Conservation (phyloP, 352 stramenopile genomes). For the Phytophthora hibernalis region DNA sequence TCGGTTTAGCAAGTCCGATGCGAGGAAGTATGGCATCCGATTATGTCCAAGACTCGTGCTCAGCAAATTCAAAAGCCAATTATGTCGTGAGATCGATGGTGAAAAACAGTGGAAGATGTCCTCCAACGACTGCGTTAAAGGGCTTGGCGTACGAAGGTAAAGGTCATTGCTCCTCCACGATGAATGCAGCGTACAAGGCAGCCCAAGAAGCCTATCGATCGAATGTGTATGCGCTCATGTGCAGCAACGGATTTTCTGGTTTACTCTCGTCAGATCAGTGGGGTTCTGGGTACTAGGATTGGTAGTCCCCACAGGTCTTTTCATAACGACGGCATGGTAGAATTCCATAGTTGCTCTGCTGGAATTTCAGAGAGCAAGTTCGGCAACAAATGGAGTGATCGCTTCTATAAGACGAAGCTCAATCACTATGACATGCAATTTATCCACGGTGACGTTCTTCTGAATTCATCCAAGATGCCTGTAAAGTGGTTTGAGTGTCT, state of each 20-base stretch:
- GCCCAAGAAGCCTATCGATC: slow-evolving; percentile 26
- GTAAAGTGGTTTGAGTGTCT: slow-evolving; percentile 66
- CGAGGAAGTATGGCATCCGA: slow-evolving; percentile 29
- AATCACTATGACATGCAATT: slow-evolving; percentile 59
- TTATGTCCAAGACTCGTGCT: slow-evolving; percentile 22
- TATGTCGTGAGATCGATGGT: slow-evolving; percentile 11
- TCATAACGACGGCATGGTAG: slow-evolving; percentile 36
- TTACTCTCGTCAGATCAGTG: slow-evolving; percentile 33
- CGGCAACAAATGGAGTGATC: slow-evolving; percentile 32
- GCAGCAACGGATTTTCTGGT: slow-evolving; percentile 34
- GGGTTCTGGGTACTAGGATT: slow-evolving; percentile 17
- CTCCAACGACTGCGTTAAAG: slow-evolving; percentile 17
- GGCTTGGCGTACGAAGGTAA: slow-evolving; percentile 37
- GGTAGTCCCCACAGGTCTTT: slow-evolving; percentile 28
- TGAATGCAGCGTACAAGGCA: slow-evolving; percentile 27
- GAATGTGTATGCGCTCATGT: slow-evolving; percentile 37
- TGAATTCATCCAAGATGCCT: slow-evolving; percentile 49
- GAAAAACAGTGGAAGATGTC: slow-evolving; percentile 19
- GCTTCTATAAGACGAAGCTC: slow-evolving; percentile 52
- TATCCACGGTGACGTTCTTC: slow-evolving; percentile 44
- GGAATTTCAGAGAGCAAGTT: slow-evolving; percentile 41
- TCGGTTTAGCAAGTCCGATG: slow-evolving; percentile 37
- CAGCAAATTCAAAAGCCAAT: slow-evolving; percentile 13
- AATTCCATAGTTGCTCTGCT: slow-evolving; percentile 38
- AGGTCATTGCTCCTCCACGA: slow-evolving; percentile 3